Percentiles rank a stretch among this genome's conserved stretches.
Evolutionary conservation across 1,284 basidiomycete species (phyloP).

Genomic region (Golubevia sp.): DNA sequence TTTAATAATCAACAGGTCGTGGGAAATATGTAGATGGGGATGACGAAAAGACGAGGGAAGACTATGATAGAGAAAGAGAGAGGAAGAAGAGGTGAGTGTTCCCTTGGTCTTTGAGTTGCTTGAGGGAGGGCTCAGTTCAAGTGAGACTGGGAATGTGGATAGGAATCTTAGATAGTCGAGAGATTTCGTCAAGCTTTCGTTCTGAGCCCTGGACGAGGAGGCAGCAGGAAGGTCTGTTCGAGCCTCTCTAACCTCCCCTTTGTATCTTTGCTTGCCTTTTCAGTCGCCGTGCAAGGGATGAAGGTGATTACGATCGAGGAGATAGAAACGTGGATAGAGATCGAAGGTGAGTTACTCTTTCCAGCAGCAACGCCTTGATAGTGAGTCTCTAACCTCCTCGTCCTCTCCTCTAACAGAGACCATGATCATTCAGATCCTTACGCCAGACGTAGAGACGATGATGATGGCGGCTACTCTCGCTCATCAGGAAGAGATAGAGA

Average conservation of each 20-base stretch:
- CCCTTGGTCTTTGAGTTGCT: background rate
- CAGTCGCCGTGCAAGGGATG: background rate
- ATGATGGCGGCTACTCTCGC: background rate
- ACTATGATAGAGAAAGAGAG: background rate
- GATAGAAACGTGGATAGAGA: background rate
- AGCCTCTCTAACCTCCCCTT: background rate
- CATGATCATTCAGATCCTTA: background rate
- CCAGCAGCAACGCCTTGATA: background rate
- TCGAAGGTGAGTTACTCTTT: background rate
- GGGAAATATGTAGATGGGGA: background rate
- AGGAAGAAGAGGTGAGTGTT: background rate
- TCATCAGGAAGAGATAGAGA: background rate
- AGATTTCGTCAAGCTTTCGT: too few relatives aligned
- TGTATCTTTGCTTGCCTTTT: background rate
- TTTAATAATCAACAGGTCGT: background rate
- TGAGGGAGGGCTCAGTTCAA: background rate
- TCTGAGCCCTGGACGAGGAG: too few relatives aligned
- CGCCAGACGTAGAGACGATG: background rate
- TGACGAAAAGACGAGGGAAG: background rate
- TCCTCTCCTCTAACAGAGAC: background rate
- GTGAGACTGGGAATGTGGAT: background rate
- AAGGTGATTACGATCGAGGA: background rate
- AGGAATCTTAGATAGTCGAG: background rate
- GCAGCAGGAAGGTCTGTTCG: background rate
- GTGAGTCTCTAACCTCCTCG: background rate